A percentile compares a stretch with the other conserved stretches of the same genome.
Conservation (phyloP, 208 protist species). For the Tritrichomonas foetus region DNA sequence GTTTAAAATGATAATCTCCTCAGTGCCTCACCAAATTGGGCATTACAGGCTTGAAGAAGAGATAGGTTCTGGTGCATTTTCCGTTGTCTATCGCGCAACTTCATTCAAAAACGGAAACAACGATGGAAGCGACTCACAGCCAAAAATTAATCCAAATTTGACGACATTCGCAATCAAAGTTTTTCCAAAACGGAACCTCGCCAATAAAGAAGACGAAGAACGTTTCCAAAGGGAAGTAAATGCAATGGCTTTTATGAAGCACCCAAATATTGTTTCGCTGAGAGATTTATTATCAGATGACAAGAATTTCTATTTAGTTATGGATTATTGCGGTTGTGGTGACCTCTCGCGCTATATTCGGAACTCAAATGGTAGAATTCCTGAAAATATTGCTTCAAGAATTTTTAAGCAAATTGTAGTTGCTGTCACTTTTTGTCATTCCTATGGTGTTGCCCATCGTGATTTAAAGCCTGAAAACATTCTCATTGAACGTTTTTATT, state of each 20-base stretch:
- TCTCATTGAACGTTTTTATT: too few species aligned
- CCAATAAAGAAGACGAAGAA: background rate
- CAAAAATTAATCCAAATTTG: background rate
- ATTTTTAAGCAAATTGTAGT: conserved; percentile 81
- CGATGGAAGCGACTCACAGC: too few species aligned
- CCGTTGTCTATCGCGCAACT: too few species aligned
- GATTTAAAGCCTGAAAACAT: conserved; percentile 72
- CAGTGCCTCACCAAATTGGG: too few species aligned
- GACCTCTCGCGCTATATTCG: background rate
- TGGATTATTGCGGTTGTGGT: background rate
- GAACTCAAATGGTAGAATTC: background rate
- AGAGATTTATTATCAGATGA: background rate
- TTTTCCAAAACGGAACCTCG: background rate
- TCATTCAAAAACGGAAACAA: too few species aligned
- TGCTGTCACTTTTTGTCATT: conserved; percentile 88
- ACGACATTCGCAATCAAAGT: background rate
- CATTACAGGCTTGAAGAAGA: too few species aligned
- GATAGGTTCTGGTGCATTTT: too few species aligned
- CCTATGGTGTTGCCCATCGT: conserved; percentile 75
- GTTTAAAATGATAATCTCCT: too few species aligned
- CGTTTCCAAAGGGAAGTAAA: background rate
- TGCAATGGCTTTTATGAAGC: background rate
- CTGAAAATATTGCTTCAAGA: conserved; percentile 50
- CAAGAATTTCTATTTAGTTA: background rate
- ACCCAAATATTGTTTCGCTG: background rate